Conservation (phyloP, 73 alveolate genomes). For the Paramecium octaurelia region DNA sequence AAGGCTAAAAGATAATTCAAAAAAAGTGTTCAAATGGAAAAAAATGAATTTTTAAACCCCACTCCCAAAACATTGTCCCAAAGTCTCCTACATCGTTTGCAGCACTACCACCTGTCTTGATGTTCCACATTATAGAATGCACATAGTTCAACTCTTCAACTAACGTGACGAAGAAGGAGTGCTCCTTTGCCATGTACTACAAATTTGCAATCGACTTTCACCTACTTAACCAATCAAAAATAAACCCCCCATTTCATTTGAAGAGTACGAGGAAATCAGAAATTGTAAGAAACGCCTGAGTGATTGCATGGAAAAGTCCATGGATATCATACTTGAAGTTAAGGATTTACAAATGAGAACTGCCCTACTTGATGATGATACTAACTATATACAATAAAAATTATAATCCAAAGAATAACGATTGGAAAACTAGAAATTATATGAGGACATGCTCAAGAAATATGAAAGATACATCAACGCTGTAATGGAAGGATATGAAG, state of each 20-base stretch:
- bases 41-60: background rate
- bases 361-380: background rate
- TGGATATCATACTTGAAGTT: background rate
- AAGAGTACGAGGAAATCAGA: background rate
- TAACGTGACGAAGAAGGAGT: constrained; percentile 21
- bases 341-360: background rate
- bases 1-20: background rate
- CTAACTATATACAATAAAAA: background rate
- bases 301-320: background rate
- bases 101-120: background rate
- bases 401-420: background rate
- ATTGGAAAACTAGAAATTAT: background rate
- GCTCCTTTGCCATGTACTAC: background rate
- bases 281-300: background rate
- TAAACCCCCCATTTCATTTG: background rate
- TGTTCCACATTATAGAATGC: constrained; percentile 1
- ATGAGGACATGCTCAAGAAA: background rate
- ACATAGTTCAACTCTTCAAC: background rate
- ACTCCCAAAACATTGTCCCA: background rate
- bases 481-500: background rate
- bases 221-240: background rate
- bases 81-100: constrained; percentile 3
- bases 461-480: background rate
- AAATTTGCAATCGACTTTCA: background rate
- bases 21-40: background rate